Base-by-base conservation (phyloP, 495 filamentous ascomycete genomes). In the Aspergillus nidulans region DNA sequence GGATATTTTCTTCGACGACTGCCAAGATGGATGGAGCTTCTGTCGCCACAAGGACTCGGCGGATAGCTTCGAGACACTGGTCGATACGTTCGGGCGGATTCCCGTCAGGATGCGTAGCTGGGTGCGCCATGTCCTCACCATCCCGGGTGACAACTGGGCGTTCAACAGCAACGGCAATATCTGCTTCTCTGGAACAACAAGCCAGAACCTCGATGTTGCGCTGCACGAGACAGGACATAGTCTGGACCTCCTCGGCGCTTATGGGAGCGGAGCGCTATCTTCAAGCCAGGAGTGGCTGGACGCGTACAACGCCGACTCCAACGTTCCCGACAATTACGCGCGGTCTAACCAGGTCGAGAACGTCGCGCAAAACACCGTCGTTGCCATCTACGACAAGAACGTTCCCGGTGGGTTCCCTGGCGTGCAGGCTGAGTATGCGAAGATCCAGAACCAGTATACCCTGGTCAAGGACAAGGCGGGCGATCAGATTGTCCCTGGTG, bases 91-190 rank as follows among this genome's bases (percentile, higher is more conserved):
- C 23, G 32, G 44, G 3, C 18, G 44, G 1, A 3, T 55, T 5
- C 52, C 52, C 23, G 52, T 55, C 5, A 19, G 52, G 7, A 55
- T 55, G 52, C 44, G 52, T 24, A 55, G 44, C 25, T 55, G 52
- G 52, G 52, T 54, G 38, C 28, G 51, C 21, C 52, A 55, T 18
- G 34, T 55, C 23, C 34, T 55, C 23, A 55, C 52, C 9, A 55
- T 49, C 43, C 52, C 52, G 15, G 52, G 52, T 3, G 16, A 20
- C 36, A 32, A 49, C 44, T 48, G 32, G 32, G 52, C 52, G 20
- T 55, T 48, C 34, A 49, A 48, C 23, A 41, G 21, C 15, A 49
- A 49, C 23, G 52, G 52, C 18, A 55, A 55, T 24, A 42, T 55
- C 19, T 44, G 32, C 7, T 55, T 55, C 34, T 26, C 28, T 7